Evolutionary conservation across 2,329 filamentous ascomycete species (phyloP).

Genomic region (Pseudomassariella vexata): DNA sequence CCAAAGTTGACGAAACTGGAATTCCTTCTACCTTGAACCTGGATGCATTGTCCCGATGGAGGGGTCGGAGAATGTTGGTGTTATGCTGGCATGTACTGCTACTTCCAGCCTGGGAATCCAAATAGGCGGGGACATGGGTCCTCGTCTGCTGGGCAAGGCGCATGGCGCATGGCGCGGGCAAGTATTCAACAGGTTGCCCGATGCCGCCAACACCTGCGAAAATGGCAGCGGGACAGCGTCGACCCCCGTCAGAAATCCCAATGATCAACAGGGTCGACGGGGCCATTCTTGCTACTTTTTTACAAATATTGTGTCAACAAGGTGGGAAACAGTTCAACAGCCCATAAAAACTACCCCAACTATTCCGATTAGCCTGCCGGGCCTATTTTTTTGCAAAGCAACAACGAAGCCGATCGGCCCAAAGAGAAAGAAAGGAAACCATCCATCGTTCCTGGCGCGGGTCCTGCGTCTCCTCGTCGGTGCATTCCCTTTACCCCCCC

Average conservation of each 20-base stretch:
- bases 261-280: constrained; percentile 9
- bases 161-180: too few relatives aligned
- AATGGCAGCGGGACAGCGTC: constrained; percentile 4
- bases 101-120: too few relatives aligned
- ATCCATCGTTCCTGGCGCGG: constrained; percentile 7
- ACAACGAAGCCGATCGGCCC: neutral
- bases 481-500: constrained; percentile 2
- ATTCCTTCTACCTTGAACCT: too few relatives aligned
- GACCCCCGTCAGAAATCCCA: constrained; percentile 4
- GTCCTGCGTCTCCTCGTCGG: constrained; percentile 3
- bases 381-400: constrained; percentile 8
- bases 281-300: constrained; percentile 7
- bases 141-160: too few relatives aligned
- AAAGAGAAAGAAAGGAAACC: constrained; percentile 1
- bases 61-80: too few relatives aligned
- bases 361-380: constrained; percentile 17
- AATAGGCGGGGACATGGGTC: too few relatives aligned
- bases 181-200: neutral
- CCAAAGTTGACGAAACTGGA: too few relatives aligned
- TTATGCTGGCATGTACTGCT: too few relatives aligned
- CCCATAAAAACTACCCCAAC: constrained; percentile 25
- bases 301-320: constrained; percentile 14
- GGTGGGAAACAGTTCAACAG: constrained; percentile 18
- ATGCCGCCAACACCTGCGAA: constrained; percentile 2
- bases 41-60: too few relatives aligned